Evolutionary conservation across 495 filamentous ascomycete genomes (phyloP).

Genomic region (Penicillium longicatenatum): DNA sequence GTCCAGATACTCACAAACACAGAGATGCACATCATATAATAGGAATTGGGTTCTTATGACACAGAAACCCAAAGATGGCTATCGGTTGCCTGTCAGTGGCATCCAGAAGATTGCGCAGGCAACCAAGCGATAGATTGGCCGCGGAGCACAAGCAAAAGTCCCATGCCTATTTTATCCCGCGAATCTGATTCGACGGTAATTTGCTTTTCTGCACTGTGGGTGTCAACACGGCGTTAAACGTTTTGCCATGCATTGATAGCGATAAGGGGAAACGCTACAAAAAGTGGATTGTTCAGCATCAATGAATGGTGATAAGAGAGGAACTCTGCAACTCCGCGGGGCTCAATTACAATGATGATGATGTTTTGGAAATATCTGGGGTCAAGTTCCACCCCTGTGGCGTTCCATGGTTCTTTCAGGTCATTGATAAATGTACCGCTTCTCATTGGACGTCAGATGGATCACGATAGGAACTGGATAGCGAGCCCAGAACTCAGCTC

Average conservation of each 20-base stretch:
- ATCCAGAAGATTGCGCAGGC: background rate
- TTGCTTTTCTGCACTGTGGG: background rate
- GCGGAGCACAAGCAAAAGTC: background rate
- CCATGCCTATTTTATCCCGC: background rate
- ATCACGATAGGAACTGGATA: constrained; percentile 17
- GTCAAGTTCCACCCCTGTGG: background rate
- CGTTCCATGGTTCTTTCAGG: background rate
- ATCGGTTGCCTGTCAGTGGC: background rate
- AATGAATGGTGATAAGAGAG: background rate
- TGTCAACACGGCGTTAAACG: too few species aligned
- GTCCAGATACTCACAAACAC: background rate
- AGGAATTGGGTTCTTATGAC: background rate
- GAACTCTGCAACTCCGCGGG: constrained; percentile 13
- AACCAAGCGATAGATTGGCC: background rate
- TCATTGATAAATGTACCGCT: constrained; percentile 24
- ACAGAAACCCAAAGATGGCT: background rate
- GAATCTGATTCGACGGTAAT: background rate
- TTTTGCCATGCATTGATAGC: background rate
- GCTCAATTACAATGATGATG: background rate
- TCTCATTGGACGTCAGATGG: constrained; percentile 21
- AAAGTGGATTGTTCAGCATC: background rate
- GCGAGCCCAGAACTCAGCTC: too few species aligned
- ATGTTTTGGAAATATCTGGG: background rate
- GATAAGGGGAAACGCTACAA: background rate
- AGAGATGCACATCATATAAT: background rate